A percentile compares a stretch with the other conserved stretches of the same genome.
Evolutionary conservation across 2,329 filamentous ascomycete species (phyloP).

Genomic region (Elsinoe ampelina): DNA sequence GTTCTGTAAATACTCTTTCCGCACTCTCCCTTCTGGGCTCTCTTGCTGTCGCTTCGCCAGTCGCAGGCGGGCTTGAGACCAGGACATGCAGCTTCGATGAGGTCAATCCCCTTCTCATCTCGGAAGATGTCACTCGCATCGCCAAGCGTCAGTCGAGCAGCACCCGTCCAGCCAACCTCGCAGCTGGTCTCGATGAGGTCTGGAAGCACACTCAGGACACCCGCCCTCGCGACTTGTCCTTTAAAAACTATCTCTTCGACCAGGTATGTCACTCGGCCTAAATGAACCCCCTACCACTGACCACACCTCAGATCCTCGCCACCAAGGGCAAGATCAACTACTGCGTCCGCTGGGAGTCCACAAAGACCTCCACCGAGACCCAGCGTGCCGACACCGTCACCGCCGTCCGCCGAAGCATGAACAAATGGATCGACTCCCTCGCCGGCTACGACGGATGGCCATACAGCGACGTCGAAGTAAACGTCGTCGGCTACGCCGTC

Average conservation of each 20-base stretch:
- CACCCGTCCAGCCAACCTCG: constrained; percentile 1
- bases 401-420: constrained; percentile 29
- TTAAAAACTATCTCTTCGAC: constrained; percentile 28
- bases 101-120: constrained; percentile 3
- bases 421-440: constrained; percentile 36
- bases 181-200: constrained; percentile 10
- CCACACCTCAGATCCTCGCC: constrained; percentile 16
- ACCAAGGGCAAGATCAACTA: constrained; percentile 31
- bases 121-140: not conserved
- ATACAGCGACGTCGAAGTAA: constrained; percentile 31
- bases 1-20: constrained; percentile 8
- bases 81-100: constrained; percentile 10
- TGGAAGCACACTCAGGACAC: constrained; percentile 7
- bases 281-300: not conserved
- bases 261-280: constrained; percentile 15
- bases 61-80: not conserved
- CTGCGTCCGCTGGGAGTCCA: constrained; percentile 40
- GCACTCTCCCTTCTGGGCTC: constrained; percentile 2
- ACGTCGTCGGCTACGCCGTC: constrained; percentile 39
- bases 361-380: constrained; percentile 28
- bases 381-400: constrained; percentile 32
- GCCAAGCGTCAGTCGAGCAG: constrained; percentile 3
- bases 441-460: constrained; percentile 39
- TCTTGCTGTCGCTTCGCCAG: not conserved
- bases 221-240: constrained; percentile 16